Conservation (phyloP, 768 basidiomycete species). For the Russula ochroleuca region DNA sequence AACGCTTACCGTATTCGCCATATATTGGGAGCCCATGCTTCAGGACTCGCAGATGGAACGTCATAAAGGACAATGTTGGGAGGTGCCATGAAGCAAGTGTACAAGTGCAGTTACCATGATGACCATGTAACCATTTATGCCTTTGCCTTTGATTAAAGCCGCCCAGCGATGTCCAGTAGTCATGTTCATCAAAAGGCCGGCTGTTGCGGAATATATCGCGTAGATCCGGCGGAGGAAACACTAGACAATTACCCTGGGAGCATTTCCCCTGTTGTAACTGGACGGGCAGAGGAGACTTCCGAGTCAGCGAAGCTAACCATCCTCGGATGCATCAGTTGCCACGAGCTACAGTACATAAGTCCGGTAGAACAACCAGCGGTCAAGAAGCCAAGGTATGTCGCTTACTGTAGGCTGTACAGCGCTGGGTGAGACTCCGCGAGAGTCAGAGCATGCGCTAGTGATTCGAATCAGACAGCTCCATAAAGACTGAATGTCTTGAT, state of each 20-base stretch:
- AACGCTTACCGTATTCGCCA: conserved; percentile 60
- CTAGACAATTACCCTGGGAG: not conserved
- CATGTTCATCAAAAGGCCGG: conserved; percentile 20
- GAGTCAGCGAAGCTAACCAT: conserved; percentile 15
- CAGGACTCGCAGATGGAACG: conserved; percentile 52
- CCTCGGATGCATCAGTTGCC: conserved; percentile 4
- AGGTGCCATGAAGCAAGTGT: conserved; percentile 37
- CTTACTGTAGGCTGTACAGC: conserved; percentile 26
- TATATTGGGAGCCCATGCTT: conserved; percentile 73
- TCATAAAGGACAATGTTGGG: conserved; percentile 65
- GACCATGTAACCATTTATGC: conserved; percentile 15
- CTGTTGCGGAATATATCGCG: not conserved
- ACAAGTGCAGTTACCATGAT: conserved; percentile 5
- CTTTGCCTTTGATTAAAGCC: too few relatives aligned
- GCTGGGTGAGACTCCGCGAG: conserved; percentile 4
- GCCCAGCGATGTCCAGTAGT: conserved; percentile 1
- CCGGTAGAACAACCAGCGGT: conserved; percentile 23
- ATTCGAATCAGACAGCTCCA: conserved; percentile 3
- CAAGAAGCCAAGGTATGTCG: not conserved
- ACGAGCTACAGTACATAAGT: conserved; percentile 11
- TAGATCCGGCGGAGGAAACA: conserved; percentile 7
- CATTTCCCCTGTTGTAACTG: conserved; percentile 2
- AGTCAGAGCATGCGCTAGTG: conserved; percentile 6
- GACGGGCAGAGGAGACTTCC: conserved; percentile 4
- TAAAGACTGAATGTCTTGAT: not conserved